Evolutionary conservation across 2,329 filamentous ascomycete species (phyloP), one percentile per base, ranked within the genome.

Genomic region (Colletotrichum lindemuthianum): DNA sequence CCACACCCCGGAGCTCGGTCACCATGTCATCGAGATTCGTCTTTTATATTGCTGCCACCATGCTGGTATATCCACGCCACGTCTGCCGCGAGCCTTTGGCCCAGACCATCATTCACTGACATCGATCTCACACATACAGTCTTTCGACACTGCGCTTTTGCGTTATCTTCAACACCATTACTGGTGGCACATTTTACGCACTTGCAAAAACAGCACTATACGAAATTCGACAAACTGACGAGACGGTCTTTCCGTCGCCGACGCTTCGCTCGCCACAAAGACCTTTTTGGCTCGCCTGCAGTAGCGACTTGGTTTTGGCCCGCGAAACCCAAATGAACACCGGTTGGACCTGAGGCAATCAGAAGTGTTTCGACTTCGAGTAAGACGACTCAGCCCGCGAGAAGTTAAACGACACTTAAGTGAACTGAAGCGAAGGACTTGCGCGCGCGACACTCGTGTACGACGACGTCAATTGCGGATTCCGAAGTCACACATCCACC

Each of bases 11-110:
- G 53, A 63, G 60, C 59, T 68, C 65, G 66, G 66, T 65, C 66
- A 48, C 54, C 53, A 60, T 68, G 66, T 68, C 66, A 68, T 68
- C 66, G 66, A 68, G 66, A 68, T 68, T 60, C 60, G 41, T 56
- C 55, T 51, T 45, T 53, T 50, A 53, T 33, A 41, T 50, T 52
- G 59, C 55, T 52, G 48, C 63, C 57, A 59, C 66, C 63, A 52
- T 49, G 37, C 48, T 53, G 54, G 59, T 68, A 68, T 68, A 68
- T 65, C 64, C 66, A 68, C 55, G 37, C 60, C 57, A 65, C 39
- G 34, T 57, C 44, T 57, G 63, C 66, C 56, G 48, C 56, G 58
- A 49, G 43, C 52, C 56, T 59, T 51, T 39, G 24, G 41, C 45
- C 53, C 52, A 40, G 49, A 9, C 40, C 37, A 59, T 11, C 51